phyloP scores from a whole-genome alignment of 2,329 filamentous ascomycete species.

The Hawksworthiomyces lignivorus region DNA sequence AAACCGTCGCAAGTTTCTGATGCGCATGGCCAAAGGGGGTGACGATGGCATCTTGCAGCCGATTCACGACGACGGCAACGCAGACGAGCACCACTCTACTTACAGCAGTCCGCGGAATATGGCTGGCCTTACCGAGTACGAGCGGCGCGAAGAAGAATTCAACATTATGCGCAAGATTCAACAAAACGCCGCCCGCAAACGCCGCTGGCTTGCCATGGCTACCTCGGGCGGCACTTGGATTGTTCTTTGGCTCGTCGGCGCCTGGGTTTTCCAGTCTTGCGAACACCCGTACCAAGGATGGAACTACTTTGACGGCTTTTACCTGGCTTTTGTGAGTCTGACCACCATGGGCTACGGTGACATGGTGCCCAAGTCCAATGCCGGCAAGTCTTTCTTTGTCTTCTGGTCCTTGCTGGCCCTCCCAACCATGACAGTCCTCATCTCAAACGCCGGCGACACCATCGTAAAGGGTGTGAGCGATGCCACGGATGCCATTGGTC shows the following conservation, averaged over 20 bases:
- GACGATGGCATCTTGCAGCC: slow-evolving; percentile 43
- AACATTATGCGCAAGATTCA: slow-evolving; percentile 78
- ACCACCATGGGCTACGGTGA: slow-evolving; percentile 87
- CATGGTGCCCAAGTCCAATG: slow-evolving; percentile 65
- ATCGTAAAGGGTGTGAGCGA: slow-evolving; percentile 58
- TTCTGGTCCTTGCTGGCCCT: slow-evolving; percentile 83
- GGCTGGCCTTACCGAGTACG: slow-evolving; percentile 34
- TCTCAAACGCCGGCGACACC: slow-evolving; percentile 77
- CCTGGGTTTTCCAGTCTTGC: slow-evolving; percentile 57
- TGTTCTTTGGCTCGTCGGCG: slow-evolving; percentile 73
- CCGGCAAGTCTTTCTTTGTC: slow-evolving; percentile 81
- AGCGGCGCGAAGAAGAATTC: slow-evolving; percentile 64
- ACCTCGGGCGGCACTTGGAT: slow-evolving; percentile 62
- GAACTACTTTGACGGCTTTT: slow-evolving; percentile 73
- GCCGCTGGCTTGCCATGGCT: slow-evolving; percentile 66
- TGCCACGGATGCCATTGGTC: slow-evolving; percentile 47
- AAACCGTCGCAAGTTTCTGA: slow-evolving; percentile 42
- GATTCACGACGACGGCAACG: slow-evolving; percentile 21
- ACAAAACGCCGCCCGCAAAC: slow-evolving; percentile 51
- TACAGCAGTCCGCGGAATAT: no score
- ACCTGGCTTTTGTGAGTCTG: slow-evolving; percentile 78
- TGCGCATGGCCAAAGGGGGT: slow-evolving; percentile 36
- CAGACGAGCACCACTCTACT: neutral
- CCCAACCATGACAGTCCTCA: slow-evolving; percentile 80
- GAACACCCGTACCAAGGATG: slow-evolving; percentile 51